Conservation (phyloP, 148 eudicot genomes). For the Silene latifolia region DNA sequence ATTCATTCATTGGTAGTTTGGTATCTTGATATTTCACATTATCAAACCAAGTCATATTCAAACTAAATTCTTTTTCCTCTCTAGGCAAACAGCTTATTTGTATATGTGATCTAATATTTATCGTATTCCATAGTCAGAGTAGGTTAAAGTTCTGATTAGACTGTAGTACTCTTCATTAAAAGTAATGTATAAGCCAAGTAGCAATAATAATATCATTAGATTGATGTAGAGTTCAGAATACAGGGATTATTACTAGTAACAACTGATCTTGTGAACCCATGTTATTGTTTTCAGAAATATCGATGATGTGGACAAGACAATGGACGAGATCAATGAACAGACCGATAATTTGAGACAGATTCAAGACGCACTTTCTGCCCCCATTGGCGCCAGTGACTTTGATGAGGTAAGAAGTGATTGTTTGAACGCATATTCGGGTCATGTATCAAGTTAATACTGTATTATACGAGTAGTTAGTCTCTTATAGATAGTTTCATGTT, state of each 20-base stretch:
- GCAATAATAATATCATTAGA: not conserved
- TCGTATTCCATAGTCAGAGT: not conserved
- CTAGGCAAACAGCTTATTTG: not conserved
- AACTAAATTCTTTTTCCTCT: not conserved
- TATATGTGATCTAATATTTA: too few relatives aligned
- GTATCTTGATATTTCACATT: not conserved
- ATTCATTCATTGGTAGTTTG: not conserved
- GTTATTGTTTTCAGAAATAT: slow-evolving; percentile 46
- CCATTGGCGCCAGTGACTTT: slow-evolving; percentile 57
- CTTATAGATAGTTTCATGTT: too few relatives aligned
- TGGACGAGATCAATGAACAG: slow-evolving; percentile 80
- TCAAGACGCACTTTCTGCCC: slow-evolving; percentile 60
- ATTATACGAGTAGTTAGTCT: too few relatives aligned
- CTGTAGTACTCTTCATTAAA: not conserved
- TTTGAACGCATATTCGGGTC: not conserved
- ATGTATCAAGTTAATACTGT: not conserved
- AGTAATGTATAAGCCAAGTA: not conserved
- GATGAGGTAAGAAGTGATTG: slow-evolving; percentile 41
- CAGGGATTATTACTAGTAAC: not conserved
- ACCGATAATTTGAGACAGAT: slow-evolving; percentile 69
- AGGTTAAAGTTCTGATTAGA: not conserved
- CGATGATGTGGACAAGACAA: slow-evolving; percentile 78
- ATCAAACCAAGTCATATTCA: not conserved
- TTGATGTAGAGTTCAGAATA: not conserved
- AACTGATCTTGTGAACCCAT: not conserved